Evolutionary conservation across 2,329 filamentous ascomycete species (phyloP).

Genomic region (Periglandula ipomoeae): DNA sequence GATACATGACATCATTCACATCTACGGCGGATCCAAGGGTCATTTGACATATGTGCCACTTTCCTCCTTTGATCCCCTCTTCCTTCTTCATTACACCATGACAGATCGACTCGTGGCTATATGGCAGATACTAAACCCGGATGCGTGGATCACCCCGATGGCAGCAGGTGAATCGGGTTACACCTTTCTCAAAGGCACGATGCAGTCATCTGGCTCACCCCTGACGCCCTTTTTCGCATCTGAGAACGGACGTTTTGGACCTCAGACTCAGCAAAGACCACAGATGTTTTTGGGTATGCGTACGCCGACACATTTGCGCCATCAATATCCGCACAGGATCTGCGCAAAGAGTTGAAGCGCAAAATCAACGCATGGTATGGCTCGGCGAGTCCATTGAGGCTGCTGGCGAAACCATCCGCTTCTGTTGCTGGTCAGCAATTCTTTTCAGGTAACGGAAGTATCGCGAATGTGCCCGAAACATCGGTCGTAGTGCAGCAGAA

Average conservation of each 20-base stretch:
- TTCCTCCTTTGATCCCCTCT: constrained; percentile 71
- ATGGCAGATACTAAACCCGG: constrained; percentile 66
- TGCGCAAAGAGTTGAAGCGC: constrained; percentile 25
- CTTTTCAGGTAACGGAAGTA: background rate
- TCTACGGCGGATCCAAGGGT: constrained; percentile 48
- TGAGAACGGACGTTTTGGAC: constrained; percentile 57
- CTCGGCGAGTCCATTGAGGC: constrained; percentile 19
- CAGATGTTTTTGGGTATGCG: constrained; percentile 59
- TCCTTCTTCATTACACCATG: constrained; percentile 69
- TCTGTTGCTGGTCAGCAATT: background rate
- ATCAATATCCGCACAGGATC: constrained; percentile 14
- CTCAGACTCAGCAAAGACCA: constrained; percentile 50
- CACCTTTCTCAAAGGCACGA: constrained; percentile 43
- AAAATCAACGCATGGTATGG: constrained; percentile 45
- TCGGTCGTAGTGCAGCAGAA: constrained; percentile 27
- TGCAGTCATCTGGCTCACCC: constrained; percentile 45
- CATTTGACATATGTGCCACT: constrained; percentile 64
- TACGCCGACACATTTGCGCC: constrained; percentile 52
- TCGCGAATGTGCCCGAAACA: constrained; percentile 14
- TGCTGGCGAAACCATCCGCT: constrained; percentile 8
- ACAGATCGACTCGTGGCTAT: constrained; percentile 68
- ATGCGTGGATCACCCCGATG: constrained; percentile 54
- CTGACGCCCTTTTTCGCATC: constrained; percentile 59
- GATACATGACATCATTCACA: constrained; percentile 55
- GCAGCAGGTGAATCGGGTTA: constrained; percentile 49